Base-by-base conservation (phyloP, 2,329 filamentous ascomycete species). In the Macroventuria anomochaeta region DNA sequence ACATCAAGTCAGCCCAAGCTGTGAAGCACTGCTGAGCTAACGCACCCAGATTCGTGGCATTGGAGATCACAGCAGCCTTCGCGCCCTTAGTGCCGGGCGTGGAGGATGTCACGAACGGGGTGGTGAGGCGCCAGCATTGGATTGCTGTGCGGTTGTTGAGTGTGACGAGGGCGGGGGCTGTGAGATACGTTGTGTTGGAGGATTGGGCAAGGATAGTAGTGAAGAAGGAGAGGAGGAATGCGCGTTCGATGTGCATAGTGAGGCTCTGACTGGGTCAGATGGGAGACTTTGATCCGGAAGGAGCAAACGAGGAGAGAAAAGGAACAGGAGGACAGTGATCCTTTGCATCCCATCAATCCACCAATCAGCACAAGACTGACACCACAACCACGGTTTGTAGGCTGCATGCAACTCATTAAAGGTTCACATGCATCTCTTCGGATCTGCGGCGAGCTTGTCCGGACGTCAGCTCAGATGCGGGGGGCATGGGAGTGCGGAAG, bases 71-170 rank as follows among this genome's bases (percentile, higher is more conserved):
- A 15, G 61, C 57, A 0, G 55, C 57, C 25, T 62, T 46, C 3
- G 68, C 60, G 26, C 69, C 69, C 11, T 29, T 29, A 15, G 63
- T 63, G 21, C 72, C 73, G 12, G 69, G 69, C 7, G 59, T 57
- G 2, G 65, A 60, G 2, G 71, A 68, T 3, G 55, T 41, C 4
- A 46, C 32, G 54, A 75, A 65, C 3, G 71, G 69, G 4, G 51
- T 48, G 21, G 38, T 58, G 41, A 75, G 65, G 18, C 67, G 57
- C 72, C 71, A 75, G 58, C 72, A 76, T 56, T 75, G 64, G 29
- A 75, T 63, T 5, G 57, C 59, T 7, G 72, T 73, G 43, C 59
- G 58, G 57, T 73, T 71, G 12, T 65, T 56, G 40, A 64, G 64
- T 3, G 72, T 73, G 10, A 73, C 65, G 20, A 75, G 58, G 12